These are phyloP conservation scores for Tolypocladium tundrense DNA, from an alignment of 2,329 filamentous ascomycete genomes.

Conservation along the genomic window DNA sequence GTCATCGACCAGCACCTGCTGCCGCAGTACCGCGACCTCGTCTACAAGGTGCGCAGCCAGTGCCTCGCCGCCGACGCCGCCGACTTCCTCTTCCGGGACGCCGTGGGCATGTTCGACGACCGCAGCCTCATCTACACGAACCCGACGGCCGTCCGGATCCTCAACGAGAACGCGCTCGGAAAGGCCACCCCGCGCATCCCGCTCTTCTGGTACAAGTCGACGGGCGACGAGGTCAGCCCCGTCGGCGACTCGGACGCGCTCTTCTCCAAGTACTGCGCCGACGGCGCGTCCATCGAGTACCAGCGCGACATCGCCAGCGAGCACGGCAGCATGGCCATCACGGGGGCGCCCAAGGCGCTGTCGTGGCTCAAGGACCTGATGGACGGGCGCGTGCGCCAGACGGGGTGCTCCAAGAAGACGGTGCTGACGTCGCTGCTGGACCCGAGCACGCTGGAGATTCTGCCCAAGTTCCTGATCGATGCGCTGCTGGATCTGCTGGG, in stretches of 20 bases:
- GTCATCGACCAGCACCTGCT: slow-evolving; percentile 9
- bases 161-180: slow-evolving; percentile 17
- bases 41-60: slow-evolving; percentile 15
- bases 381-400: neutral
- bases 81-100: slow-evolving; percentile 22
- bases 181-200: slow-evolving; percentile 35
- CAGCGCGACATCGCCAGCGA: slow-evolving; percentile 29
- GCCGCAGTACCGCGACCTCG: slow-evolving; percentile 14
- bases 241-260: slow-evolving; percentile 32
- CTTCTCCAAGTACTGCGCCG: slow-evolving; percentile 28
- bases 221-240: slow-evolving; percentile 33
- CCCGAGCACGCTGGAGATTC: slow-evolving; percentile 1
- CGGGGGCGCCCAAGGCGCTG: slow-evolving; percentile 7
- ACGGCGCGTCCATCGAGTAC: slow-evolving; percentile 30
- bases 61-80: slow-evolving; percentile 13
- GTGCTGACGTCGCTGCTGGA: slow-evolving; percentile 8
- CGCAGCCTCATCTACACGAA: slow-evolving; percentile 16
- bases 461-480: slow-evolving; percentile 7
- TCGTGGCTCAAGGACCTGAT: slow-evolving; percentile 8
- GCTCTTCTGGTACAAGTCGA: slow-evolving; percentile 38
- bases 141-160: slow-evolving; percentile 12
- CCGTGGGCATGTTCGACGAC: slow-evolving; percentile 29
- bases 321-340: slow-evolving; percentile 17
- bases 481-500: slow-evolving; percentile 6
- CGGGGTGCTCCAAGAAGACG: slow-evolving; percentile 2